A percentile compares a stretch with the other conserved stretches of the same genome.
Evolutionary conservation across 1,284 basidiomycete species (phyloP).

Genomic region (Irpex sp.): DNA sequence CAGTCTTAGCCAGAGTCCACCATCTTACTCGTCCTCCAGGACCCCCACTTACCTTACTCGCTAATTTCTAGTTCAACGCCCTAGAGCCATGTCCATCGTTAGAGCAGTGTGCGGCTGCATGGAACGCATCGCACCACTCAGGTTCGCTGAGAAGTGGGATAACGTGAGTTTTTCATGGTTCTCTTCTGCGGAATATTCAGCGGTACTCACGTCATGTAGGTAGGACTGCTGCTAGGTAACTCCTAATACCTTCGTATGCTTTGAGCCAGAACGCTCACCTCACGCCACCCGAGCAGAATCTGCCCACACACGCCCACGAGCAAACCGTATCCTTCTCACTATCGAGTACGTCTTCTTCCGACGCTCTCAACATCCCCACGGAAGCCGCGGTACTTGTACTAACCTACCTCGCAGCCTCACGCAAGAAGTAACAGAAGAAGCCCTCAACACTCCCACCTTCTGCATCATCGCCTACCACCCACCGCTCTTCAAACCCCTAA

Average conservation of each 20-base stretch:
- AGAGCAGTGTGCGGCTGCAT: conserved; percentile 58
- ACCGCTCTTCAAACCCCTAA: conserved; percentile 81
- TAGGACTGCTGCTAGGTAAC: conserved; percentile 78
- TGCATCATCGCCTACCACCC: conserved; percentile 88
- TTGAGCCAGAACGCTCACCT: not conserved
- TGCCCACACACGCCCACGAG: conserved; percentile 52
- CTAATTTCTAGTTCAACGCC: not conserved
- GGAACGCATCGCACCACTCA: conserved; percentile 82
- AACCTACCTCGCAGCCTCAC: conserved; percentile 56
- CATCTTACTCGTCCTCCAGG: not conserved
- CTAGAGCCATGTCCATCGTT: conserved; percentile 32
- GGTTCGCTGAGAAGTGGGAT: conserved; percentile 86
- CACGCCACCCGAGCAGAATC: conserved; percentile 53
- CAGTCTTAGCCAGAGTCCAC: not conserved
- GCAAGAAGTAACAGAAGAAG: conserved; percentile 73
- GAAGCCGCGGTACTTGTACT: too few relatives aligned
- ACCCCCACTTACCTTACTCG: not conserved
- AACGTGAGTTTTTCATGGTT: conserved; percentile 58
- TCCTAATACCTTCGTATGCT: conserved; percentile 4
- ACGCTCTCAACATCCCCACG: not conserved
- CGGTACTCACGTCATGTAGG: conserved; percentile 40
- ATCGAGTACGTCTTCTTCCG: conserved; percentile 63
- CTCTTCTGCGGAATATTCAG: not conserved
- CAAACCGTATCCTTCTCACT: conserved; percentile 74
- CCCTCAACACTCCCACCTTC: conserved; percentile 56